Conservation (phyloP, 306 rosid genomes). For the Carpinus fangiana region DNA sequence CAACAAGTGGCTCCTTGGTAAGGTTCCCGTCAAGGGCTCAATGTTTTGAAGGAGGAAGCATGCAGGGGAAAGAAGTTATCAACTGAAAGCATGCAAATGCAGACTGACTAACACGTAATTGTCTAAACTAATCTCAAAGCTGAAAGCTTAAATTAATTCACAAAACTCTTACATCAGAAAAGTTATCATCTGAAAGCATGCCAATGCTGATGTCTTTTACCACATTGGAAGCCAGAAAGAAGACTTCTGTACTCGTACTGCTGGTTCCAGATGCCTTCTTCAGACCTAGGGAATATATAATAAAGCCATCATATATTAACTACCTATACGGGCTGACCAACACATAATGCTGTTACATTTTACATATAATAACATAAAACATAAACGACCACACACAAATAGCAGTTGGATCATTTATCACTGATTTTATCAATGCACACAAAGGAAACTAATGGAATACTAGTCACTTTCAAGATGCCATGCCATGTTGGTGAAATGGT, state of each 20-base stretch:
- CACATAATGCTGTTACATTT: constrained; percentile 3
- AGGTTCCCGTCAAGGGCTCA: neutral
- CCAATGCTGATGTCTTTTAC: constrained; percentile 52
- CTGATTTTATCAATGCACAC: too few relatives aligned
- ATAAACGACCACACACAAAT: too few relatives aligned
- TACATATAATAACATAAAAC: neutral
- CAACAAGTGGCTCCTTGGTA: neutral
- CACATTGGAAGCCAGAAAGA: constrained; percentile 58
- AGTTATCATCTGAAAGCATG: constrained; percentile 77
- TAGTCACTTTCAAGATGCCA: too few relatives aligned
- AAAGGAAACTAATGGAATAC: too few relatives aligned
- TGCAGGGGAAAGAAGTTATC: neutral
- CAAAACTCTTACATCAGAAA: constrained; percentile 54
- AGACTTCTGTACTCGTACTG: constrained; percentile 28
- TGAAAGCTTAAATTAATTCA: constrained; percentile 22
- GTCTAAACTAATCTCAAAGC: neutral
- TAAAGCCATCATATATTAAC: constrained; percentile 16
- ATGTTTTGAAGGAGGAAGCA: neutral
- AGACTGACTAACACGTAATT: neutral
- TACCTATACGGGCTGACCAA: neutral
- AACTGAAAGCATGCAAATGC: constrained; percentile 2
- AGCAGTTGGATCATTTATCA: too few relatives aligned
- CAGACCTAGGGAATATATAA: constrained; percentile 45
- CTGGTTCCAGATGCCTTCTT: constrained; percentile 45
- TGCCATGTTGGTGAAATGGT: too few relatives aligned